A percentile compares a stretch with the other conserved stretches of the same genome.
Evolutionary conservation across 305 asterid genomes (phyloP).

Genomic region (Solanum hybrid): DNA sequence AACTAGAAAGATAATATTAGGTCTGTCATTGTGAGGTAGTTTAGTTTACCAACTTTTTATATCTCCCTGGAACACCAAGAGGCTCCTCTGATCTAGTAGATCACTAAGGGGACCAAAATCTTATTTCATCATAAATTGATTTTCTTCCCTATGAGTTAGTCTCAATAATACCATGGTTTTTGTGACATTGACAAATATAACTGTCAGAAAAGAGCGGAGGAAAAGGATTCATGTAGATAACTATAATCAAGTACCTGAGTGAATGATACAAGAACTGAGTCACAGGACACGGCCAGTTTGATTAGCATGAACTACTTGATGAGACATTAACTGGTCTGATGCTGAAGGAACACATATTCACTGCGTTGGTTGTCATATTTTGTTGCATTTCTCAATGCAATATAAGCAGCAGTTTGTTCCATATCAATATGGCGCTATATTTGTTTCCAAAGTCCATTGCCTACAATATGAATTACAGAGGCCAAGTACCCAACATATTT

Average conservation of each 20-base stretch:
- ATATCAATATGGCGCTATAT: not conserved
- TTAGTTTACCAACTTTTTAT: not conserved
- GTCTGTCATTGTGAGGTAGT: not conserved
- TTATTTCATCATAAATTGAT: not conserved
- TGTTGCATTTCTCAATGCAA: not conserved
- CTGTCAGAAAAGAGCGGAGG: not conserved
- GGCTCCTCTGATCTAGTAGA: not conserved
- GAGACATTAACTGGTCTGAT: not conserved
- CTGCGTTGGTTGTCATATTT: not conserved
- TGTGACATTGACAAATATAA: not conserved
- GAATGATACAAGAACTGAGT: not conserved
- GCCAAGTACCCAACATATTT: not conserved
- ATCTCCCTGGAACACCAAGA: not conserved
- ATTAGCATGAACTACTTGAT: not conserved
- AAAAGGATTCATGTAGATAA: not conserved
- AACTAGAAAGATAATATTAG: not conserved
- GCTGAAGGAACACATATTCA: not conserved
- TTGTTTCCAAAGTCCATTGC: not conserved
- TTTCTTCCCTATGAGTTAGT: not conserved
- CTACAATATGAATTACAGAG: not conserved
- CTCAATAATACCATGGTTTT: not conserved
- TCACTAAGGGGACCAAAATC: not conserved
- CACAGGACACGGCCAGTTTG: not conserved
- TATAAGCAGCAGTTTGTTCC: not conserved
- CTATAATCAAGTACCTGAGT: not conserved